Percentiles rank a stretch among this genome's conserved stretches.
Evolutionary conservation across 2,329 filamentous ascomycete genomes (phyloP).

Genomic region (Dactylellina sp.): DNA sequence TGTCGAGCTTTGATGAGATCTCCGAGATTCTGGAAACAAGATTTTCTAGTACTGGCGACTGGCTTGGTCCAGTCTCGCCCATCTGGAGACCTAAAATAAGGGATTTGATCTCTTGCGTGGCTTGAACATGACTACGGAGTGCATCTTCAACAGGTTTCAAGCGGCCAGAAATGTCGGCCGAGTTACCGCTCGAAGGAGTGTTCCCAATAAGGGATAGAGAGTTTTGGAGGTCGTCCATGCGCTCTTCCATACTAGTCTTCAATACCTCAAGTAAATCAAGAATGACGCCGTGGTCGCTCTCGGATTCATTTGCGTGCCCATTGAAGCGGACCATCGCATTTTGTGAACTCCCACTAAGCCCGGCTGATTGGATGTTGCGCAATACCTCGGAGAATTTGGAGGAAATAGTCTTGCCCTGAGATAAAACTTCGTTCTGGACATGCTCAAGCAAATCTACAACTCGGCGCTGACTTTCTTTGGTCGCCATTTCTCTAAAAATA

Average conservation of each 20-base stretch:
- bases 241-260: conserved; percentile 52
- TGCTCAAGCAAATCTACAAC: conserved; percentile 72
- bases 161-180: conserved; percentile 13
- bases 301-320: conserved; percentile 12
- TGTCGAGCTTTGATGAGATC: conserved; percentile 25
- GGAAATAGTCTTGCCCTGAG: conserved; percentile 51
- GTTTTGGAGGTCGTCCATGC: conserved; percentile 55
- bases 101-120: conserved; percentile 41
- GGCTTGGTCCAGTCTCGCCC: background rate
- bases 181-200: background rate
- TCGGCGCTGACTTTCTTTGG: conserved; percentile 90
- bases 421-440: conserved; percentile 69
- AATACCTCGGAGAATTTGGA: conserved; percentile 48
- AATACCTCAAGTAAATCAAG: conserved; percentile 47
- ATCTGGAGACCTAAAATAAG: conserved; percentile 39
- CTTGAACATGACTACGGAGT: conserved; percentile 25
- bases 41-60: conserved; percentile 17
- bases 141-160: conserved; percentile 42
- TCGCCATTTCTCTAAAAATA: conserved; percentile 95
- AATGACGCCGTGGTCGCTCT: conserved; percentile 41
- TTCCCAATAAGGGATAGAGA: conserved; percentile 48
- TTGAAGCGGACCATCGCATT: conserved; percentile 33
- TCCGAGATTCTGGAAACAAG: conserved; percentile 22
- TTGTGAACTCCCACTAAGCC: conserved; percentile 28
- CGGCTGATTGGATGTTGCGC: conserved; percentile 52